A percentile compares a stretch with the other conserved stretches of the same genome.
Conservation (phyloP, 257 asterid species). For the Schizonepeta tenuifolia region DNA sequence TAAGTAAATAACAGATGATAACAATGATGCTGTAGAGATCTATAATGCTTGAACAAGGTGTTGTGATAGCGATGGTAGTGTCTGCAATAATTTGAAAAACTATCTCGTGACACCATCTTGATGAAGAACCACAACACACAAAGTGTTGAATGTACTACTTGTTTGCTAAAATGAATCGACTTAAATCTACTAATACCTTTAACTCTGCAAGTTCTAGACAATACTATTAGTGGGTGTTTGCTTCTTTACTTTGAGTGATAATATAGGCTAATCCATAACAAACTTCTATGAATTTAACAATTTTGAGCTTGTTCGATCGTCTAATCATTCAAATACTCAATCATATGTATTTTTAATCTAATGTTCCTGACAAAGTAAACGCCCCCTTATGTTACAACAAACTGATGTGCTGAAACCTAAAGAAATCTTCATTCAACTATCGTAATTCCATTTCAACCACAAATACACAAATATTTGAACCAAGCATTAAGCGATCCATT, state of each 20-base stretch:
- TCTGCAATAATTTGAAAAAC: not conserved
- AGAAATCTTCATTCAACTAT: constrained; percentile 7
- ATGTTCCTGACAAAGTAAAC: too few relatives aligned
- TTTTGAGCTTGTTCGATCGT: not conserved
- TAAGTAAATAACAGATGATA: not conserved
- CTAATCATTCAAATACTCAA: not conserved
- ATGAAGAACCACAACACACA: not conserved
- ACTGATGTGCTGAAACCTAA: not conserved
- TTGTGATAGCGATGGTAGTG: not conserved
- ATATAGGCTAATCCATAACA: too few relatives aligned
- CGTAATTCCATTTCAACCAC: not conserved
- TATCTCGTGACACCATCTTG: not conserved
- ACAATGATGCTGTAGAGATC: not conserved
- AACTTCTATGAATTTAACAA: too few relatives aligned
- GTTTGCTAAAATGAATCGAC: not conserved
- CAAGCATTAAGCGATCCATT: not conserved
- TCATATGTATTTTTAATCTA: not conserved
- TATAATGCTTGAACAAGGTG: not conserved
- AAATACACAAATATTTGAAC: not conserved
- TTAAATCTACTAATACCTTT: not conserved
- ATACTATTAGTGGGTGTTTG: not conserved
- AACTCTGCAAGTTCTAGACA: not conserved
- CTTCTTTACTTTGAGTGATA: too few relatives aligned
- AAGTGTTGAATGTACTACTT: not conserved
- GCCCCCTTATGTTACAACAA: not conserved